A percentile compares a stretch with the other conserved stretches of the same genome.
phyloP scores from a whole-genome alignment of 1,284 basidiomycete species.

The Amylostereum areolatum region DNA sequence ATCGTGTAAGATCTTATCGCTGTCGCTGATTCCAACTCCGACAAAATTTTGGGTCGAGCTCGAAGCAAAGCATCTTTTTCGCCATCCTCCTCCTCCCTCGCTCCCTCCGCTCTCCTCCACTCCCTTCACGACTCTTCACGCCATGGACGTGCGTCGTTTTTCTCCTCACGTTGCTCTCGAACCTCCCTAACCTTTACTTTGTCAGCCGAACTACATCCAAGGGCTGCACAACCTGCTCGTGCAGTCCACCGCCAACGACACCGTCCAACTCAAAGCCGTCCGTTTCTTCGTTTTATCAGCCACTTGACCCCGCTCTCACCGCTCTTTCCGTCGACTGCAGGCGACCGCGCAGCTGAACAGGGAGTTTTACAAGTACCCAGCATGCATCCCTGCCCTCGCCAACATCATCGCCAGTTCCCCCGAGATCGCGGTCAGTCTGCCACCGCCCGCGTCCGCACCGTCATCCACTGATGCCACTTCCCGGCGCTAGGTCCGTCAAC shows the following conservation, averaged over 20 bases:
- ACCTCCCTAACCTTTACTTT: background rate
- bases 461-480: conserved; percentile 5
- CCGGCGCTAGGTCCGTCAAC: conserved; percentile 78
- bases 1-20: no score
- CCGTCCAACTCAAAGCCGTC: conserved; percentile 82
- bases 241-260: conserved; percentile 84
- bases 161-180: background rate
- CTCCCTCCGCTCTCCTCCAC: background rate
- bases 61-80: background rate
- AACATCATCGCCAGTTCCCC: conserved; percentile 84
- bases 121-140: background rate
- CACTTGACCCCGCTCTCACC: conserved; percentile 3
- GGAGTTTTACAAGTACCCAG: conserved; percentile 87
- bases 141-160: background rate
- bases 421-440: conserved; percentile 57
- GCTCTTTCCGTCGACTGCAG: conserved; percentile 32
- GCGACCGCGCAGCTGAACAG: conserved; percentile 90
- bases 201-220: conserved; percentile 37
- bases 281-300: conserved; percentile 22
- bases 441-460: background rate
- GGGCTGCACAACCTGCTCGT: conserved; percentile 79
- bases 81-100: background rate
- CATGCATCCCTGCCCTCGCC: conserved; percentile 89
- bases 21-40: background rate
- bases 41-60: background rate